Base-by-base conservation (phyloP, 352 stramenopile species). In the Paralagenidium karlingii region DNA sequence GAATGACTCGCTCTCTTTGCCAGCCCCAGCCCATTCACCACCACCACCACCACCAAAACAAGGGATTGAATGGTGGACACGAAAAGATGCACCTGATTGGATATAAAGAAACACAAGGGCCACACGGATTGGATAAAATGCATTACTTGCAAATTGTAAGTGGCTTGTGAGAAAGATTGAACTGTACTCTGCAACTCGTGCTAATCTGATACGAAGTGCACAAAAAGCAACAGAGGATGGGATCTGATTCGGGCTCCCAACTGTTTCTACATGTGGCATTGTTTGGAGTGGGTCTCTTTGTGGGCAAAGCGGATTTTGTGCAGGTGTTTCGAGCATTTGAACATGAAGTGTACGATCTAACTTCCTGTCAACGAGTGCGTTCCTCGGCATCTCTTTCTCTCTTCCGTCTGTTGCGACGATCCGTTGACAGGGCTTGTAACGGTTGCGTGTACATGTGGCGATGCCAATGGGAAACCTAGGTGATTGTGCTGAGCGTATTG, bases 181-280 rank as follows among this genome's bases (percentile, higher is more conserved):
- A n/a, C n/a, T n/a, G n/a, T n/a, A n/a, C n/a, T n/a, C n/a, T n/a
- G n/a, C n/a, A n/a, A n/a, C n/a, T n/a, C n/a, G n/a, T n/a, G n/a
- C n/a, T n/a, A n/a, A n/a, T n/a, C n/a, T n/a, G n/a, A n/a, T n/a
- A n/a, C n/a, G n/a, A n/a, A n/a, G n/a, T n/a, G n/a, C n/a, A n/a
- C 27, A 39, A 33, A 27, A 22, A 15, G 22, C 19, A 26, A 41
- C 29, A 8, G n/a, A 47, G 20, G 9, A 69, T 69, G 59, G 59
- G 58, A 1, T 54, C 58, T 2, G 55, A 68, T 36, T 51, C 59
- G 7, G 60, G 60, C 21, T 64, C 60, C 39, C 82, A 67, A 39
- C 42, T 88, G 51, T 43, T 88, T n/a, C 47, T 73, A 24, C 68
- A 80, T 34, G 66, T 74, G 24, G 66, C 49, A 37, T 51, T 88